Evolutionary conservation across 2,329 filamentous ascomycete species (phyloP), one percentile per base, ranked within the genome.

Genomic region (Monosporascus ibericus): DNA sequence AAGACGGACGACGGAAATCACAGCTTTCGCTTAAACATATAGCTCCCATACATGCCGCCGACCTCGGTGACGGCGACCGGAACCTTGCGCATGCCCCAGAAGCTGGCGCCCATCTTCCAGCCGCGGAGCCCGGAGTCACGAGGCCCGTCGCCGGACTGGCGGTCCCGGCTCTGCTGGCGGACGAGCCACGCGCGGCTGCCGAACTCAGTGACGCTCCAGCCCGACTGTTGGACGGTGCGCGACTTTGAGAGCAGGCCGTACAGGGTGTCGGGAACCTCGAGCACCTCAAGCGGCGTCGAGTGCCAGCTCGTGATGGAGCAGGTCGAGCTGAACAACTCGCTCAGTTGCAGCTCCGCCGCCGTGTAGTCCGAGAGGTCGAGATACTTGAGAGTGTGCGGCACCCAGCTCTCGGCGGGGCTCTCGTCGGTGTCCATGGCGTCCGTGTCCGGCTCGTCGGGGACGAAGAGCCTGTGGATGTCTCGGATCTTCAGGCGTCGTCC

Each of bases 41-140:
- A 84, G 24, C 75, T 80, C 22, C 94, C 94, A 66, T 97, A 96
- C 65, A 95, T 95, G 56, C 90, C 90, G 62, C 96, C 94, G 25
- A 97, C 88, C 69, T 97, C 92, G 50, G 92, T 90, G 64, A 85
- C 83, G 25, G 88, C 90, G 60, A 97, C 86, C n/a, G 92, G 95
- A 42, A 97, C 80, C 73, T 97, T 94, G 57, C 87, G 80, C 84
- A 91, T 91, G 38, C 89, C 89, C 89, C 89, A 92, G 72, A 84
- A 88, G 61, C 83, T 81, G 48, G 88, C 88, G 34, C 89, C 89
- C 86, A 90, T 87, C 75, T 94, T 94, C 89, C 89, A 94, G 62
- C 74, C 72, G 34, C 85, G 75, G 47, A 73, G 69, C 2, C 83
- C 83, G 59, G 85, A 79, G 64, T 87, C 82, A 51, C 72, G 67